Evolutionary conservation across 2,329 filamentous ascomycete genomes (phyloP).

Genomic region (Onygenales sp.): DNA sequence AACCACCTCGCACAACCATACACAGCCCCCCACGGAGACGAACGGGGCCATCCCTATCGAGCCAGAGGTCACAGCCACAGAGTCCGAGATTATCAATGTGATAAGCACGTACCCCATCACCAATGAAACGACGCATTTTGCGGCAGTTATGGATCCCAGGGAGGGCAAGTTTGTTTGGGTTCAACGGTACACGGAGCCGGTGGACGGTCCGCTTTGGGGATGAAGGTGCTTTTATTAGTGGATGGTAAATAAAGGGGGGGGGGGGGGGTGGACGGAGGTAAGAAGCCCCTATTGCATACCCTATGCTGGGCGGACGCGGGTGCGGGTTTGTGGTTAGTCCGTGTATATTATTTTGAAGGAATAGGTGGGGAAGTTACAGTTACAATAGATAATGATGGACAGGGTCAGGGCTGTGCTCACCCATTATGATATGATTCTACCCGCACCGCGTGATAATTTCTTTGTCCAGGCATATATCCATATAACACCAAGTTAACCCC

Average conservation of each 20-base stretch:
- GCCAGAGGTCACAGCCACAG: conserved; percentile 17
- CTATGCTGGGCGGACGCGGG: too few species aligned
- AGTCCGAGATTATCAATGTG: conserved; percentile 37
- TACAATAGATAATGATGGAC: too few species aligned
- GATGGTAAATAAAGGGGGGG: background rate
- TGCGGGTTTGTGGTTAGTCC: too few species aligned
- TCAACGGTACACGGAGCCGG: conserved; percentile 17
- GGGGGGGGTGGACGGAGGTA: too few species aligned
- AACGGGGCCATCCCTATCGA: background rate
- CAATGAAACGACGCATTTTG: conserved; percentile 51
- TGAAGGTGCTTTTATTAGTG: background rate
- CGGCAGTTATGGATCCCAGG: conserved; percentile 47
- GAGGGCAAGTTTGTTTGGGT: conserved; percentile 41
- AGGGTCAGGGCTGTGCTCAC: too few species aligned
- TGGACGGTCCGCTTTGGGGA: background rate
- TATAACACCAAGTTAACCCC: too few species aligned
- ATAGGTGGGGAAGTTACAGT: too few species aligned
- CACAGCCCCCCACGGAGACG: background rate
- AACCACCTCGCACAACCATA: background rate
- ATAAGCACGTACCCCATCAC: conserved; percentile 43
- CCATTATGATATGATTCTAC: too few species aligned
- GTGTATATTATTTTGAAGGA: too few species aligned
- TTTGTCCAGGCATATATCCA: too few species aligned
- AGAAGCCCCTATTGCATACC: too few species aligned
- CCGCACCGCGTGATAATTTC: too few species aligned